phyloP scores from a whole-genome alignment of 768 basidiomycete species.

The Trametes punicea region DNA sequence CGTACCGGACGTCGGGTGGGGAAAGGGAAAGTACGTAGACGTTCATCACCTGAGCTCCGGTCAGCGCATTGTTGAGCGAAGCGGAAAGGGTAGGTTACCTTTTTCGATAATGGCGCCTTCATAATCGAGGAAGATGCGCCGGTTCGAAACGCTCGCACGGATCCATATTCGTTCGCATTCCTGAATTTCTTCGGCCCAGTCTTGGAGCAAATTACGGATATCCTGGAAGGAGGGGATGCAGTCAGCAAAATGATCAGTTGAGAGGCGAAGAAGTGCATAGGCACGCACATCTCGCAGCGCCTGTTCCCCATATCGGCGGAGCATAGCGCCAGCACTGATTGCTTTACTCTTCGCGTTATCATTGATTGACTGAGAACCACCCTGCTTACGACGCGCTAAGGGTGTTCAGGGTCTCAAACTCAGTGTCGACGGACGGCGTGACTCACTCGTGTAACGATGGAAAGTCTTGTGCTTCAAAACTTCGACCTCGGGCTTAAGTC shows the following conservation, averaged over 20 bases:
- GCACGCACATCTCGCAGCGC: conserved; percentile 77
- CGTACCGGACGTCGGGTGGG: conserved; percentile 91
- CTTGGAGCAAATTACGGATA: conserved; percentile 75
- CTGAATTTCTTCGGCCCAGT: conserved; percentile 86
- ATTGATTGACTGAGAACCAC: conserved; percentile 88
- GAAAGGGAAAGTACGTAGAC: conserved; percentile 90
- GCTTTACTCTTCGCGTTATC: conserved; percentile 93
- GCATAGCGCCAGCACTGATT: conserved; percentile 88
- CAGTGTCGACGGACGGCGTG: background rate
- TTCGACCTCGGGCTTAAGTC: conserved; percentile 73
- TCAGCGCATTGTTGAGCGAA: background rate
- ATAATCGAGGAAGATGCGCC: conserved; percentile 87
- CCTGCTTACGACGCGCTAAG: conserved; percentile 95
- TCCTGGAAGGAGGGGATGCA: conserved; percentile 50
- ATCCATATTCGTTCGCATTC: conserved; percentile 91
- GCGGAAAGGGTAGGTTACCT: conserved; percentile 30
- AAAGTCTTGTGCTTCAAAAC: conserved; percentile 92
- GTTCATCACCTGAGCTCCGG: conserved; percentile 50
- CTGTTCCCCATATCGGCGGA: conserved; percentile 94
- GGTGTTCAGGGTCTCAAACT: background rate
- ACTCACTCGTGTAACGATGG: conserved; percentile 95
- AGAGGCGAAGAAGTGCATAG: background rate
- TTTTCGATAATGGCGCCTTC: conserved; percentile 75
- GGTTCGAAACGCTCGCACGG: conserved; percentile 83
- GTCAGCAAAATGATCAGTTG: background rate